These are phyloP conservation scores for Globisporangium nagaii DNA, from an alignment of 352 stramenopile species.

Conservation along the genomic window DNA sequence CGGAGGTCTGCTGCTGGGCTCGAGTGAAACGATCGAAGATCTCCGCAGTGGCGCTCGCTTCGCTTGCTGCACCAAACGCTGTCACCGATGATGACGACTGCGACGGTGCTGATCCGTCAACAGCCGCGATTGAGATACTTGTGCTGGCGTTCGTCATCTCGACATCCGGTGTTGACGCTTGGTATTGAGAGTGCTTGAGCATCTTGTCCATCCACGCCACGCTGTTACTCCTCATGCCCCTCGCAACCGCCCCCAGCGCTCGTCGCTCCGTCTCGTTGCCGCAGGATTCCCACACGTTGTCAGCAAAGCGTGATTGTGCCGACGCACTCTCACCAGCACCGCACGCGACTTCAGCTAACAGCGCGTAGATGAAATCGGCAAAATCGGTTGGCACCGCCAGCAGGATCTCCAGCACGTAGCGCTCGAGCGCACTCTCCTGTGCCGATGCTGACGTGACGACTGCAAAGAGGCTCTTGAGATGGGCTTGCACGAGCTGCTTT, in stretches of 20 bases:
- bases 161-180: background rate
- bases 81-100: background rate
- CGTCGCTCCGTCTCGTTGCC: constrained; percentile 26
- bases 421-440: constrained; percentile 6
- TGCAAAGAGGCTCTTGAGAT: constrained; percentile 40
- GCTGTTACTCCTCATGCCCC: background rate
- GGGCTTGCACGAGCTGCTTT: constrained; percentile 56
- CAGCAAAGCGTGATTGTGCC: constrained; percentile 15
- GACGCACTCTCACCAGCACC: background rate
- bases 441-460: background rate
- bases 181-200: background rate
- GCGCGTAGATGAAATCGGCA: constrained; percentile 29
- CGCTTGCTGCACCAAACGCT: background rate
- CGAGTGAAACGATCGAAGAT: constrained; percentile 10
- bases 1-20: background rate
- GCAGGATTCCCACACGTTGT: constrained; percentile 28
- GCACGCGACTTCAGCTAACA: constrained; percentile 34
- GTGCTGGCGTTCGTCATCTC: background rate
- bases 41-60: background rate
- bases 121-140: background rate
- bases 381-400: constrained; percentile 49
- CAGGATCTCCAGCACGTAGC: constrained; percentile 53
- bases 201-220: background rate
- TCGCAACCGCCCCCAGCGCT: constrained; percentile 18
- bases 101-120: background rate